phyloP scores from a whole-genome alignment of 306 rosid species.

The Dalbergia cochinchinensis region DNA sequence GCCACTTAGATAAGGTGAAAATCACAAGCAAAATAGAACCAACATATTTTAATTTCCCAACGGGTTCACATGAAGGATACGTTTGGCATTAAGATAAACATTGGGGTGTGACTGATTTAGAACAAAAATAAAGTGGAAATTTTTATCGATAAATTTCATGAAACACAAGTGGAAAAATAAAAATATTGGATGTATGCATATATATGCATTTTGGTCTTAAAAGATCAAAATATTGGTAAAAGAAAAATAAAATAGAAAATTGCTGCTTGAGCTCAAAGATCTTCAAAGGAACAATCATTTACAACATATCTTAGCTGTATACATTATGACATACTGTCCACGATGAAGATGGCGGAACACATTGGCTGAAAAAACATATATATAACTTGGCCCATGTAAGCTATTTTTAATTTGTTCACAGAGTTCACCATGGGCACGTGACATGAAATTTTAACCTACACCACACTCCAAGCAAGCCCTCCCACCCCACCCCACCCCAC shows the following conservation, averaged over 20 bases:
- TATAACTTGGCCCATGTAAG: slow-evolving; percentile 50
- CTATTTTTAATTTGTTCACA: neutral
- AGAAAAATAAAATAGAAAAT: neutral
- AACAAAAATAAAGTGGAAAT: too few species aligned
- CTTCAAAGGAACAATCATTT: slow-evolving; percentile 34
- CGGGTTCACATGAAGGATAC: too few species aligned
- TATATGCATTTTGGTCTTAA: neutral
- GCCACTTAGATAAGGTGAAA: too few species aligned
- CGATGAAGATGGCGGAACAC: slow-evolving; percentile 56
- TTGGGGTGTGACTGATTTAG: too few species aligned
- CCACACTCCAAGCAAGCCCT: slow-evolving; percentile 48
- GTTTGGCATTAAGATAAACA: too few species aligned
- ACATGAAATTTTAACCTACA: slow-evolving; percentile 63
- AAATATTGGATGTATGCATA: neutral
- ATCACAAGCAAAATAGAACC: too few species aligned
- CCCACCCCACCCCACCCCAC: slow-evolving; percentile 29
- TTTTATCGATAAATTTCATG: too few species aligned
- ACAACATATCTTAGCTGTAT: slow-evolving; percentile 55
- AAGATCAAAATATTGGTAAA: neutral
- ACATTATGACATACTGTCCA: slow-evolving; percentile 43
- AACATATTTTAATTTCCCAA: too few species aligned
- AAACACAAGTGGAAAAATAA: too few species aligned
- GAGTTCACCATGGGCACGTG: slow-evolving; percentile 38
- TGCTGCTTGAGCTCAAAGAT: neutral
- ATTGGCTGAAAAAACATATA: slow-evolving; percentile 4